phyloP scores from a whole-genome alignment of 1,284 basidiomycete genomes.

The Fomitopsis pinicola region DNA sequence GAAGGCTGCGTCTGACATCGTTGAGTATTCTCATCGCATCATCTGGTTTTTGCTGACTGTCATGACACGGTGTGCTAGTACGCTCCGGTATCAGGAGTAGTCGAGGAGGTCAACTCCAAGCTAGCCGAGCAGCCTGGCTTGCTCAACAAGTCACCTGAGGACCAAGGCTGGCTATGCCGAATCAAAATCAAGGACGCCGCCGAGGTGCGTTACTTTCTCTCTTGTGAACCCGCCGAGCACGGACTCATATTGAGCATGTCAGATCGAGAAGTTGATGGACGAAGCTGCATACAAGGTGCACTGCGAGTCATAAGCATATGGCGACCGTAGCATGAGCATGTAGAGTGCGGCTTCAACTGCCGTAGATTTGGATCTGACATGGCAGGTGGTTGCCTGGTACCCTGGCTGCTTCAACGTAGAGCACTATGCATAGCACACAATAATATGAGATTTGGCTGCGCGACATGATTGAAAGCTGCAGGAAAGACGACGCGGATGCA shows the following conservation, averaged over 20 bases:
- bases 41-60: conserved; percentile 4
- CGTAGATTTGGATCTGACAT: conserved; percentile 3
- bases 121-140: conserved; percentile 74
- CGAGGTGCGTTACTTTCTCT: conserved; percentile 47
- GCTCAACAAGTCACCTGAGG: conserved; percentile 88
- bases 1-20: conserved; percentile 96
- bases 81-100: conserved; percentile 85
- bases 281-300: conserved; percentile 77
- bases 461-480: neutral
- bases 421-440: neutral
- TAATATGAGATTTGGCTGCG: neutral
- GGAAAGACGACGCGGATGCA: neutral
- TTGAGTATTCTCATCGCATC: conserved; percentile 32
- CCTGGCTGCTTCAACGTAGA: neutral
- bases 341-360: conserved; percentile 30
- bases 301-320: conserved; percentile 43
- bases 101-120: conserved; percentile 77
- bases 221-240: neutral
- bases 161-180: conserved; percentile 94
- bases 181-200: conserved; percentile 77
- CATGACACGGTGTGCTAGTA: conserved; percentile 47
- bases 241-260: neutral
- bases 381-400: neutral
- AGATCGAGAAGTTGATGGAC: conserved; percentile 76
- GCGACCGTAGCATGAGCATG: neutral